phyloP scores from a whole-genome alignment of 2,329 filamentous ascomycete species.

The Fusarium anguioides region DNA sequence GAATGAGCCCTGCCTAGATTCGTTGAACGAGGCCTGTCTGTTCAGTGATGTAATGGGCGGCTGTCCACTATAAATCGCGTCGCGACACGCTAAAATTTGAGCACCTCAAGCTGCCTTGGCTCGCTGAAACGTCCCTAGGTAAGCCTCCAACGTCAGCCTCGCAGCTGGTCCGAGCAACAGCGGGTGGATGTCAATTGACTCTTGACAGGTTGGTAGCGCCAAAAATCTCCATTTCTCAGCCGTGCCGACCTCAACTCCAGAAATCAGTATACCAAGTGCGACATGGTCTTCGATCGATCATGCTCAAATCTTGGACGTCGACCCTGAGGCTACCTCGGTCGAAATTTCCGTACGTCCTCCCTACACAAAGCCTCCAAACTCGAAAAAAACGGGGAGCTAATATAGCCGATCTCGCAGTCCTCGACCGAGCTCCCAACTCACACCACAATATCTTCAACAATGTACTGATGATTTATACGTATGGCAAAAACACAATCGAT shows the following conservation, averaged over 20 bases:
- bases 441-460: slow-evolving; percentile 73
- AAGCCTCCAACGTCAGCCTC: slow-evolving; percentile 42
- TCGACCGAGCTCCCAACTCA: slow-evolving; percentile 62
- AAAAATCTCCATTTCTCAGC: slow-evolving; percentile 42
- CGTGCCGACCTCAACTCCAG: slow-evolving; percentile 15
- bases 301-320: slow-evolving; percentile 75
- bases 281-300: slow-evolving; percentile 48
- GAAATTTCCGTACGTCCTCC: slow-evolving; percentile 70
- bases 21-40: slow-evolving; percentile 1
- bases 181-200: slow-evolving; percentile 32
- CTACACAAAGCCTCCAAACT: neutral
- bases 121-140: slow-evolving; percentile 3
- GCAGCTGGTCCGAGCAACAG: slow-evolving; percentile 35
- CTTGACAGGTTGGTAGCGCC: slow-evolving; percentile 18
- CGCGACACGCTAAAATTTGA: slow-evolving; percentile 27
- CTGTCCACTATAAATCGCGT: slow-evolving; percentile 33
- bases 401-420: slow-evolving; percentile 53
- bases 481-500: slow-evolving; percentile 77
- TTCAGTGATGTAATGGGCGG: slow-evolving; percentile 39
- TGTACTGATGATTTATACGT: slow-evolving; percentile 89
- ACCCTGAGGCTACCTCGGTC: slow-evolving; percentile 81
- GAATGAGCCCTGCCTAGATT: neutral
- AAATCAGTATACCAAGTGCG: slow-evolving; percentile 24
- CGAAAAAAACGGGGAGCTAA: slow-evolving; percentile 29
- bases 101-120: slow-evolving; percentile 6